Base-by-base conservation (phyloP, 306 rosid genomes). In the Dicorynia guianensis region DNA sequence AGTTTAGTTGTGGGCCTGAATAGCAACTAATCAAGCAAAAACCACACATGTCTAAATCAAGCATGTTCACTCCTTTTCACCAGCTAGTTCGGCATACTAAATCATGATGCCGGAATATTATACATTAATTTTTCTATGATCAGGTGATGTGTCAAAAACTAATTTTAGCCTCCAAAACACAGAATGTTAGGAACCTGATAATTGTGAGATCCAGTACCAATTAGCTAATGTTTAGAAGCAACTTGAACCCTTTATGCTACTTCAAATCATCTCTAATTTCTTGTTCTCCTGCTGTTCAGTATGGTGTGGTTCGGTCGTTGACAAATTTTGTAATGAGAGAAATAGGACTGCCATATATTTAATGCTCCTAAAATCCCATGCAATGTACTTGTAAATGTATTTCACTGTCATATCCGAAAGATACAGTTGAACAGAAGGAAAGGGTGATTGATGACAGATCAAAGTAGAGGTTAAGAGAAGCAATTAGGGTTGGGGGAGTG, bases 401-500 rank as follows among this genome's bases (percentile, higher is more conserved):
- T 39, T 55, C 72, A 42, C 47, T 61, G 62, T 71, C 72, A 50
- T 52, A 66, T 43, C 11, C 9, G 49, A 71, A 56, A 71, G 65
- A 38, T 56, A 54, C 54, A 25, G 36, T 53, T 11, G 34, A 69
- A 43, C 62, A 53, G 50, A 63, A 17, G 25, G 63, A 25, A 44
- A 71, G 57, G 30, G 54, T 5, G 53, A 5, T 33, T 43, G 42
- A 8, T 20, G 35, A 59, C n/a, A 38, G 19, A 33, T 49, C 20
- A 15, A 66, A 25, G 46, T 19, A 59, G 64, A 80, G 75, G 75
- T 72, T 57, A 76, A 76, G 10, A 71, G 71, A 81, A 75, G 58
- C 65, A 76, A 58, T 81, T 71, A 58, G n/a, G 48, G 63, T 38
- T 50, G 57, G 7, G 14, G 11, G 25, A 60, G 79, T 58, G 67